Base-by-base conservation (phyloP, 2,329 filamentous ascomycete species). In the Beauveria sp. region DNA sequence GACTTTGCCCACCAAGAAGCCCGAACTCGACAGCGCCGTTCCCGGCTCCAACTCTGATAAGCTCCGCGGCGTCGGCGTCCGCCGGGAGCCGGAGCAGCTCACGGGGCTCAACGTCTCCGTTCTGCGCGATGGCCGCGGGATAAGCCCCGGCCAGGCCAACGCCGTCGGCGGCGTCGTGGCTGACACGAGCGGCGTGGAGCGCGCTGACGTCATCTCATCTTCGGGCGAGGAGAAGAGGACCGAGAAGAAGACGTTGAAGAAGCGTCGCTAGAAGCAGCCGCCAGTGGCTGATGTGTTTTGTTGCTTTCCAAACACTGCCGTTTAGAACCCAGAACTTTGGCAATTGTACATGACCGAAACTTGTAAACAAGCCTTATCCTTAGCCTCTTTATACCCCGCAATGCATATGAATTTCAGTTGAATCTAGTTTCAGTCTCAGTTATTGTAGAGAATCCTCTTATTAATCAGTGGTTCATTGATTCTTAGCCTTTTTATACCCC, bases 101-200 rank as follows among this genome's bases (percentile, higher is more conserved):
- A 51, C 24, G 18, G 52, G 59, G 20, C 52, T 51, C 10, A 22
- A 61, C 22, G 52, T 61, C 46, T 50, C 53, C 26, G 59, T 55
- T 7, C 24, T 61, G 46, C 59, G 59, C 26, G 59, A 55, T 41
- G 59, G 59, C 26, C 59, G 59, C 53, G 59, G 59, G 53, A 61
- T 61, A 57, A 57, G 53, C 20, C 59, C 40, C 46, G 59, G 53
- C 14, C 53, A 52, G 59, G 59, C 46, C 53, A 52, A 55, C 47
- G 59, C 53, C 40, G 54, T 61, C 37, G 59, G 59, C 40, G 53
- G 53, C 28, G 47, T 61, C 28, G 47, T 56, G 2, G 46, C 59
- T 18, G 28, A 57, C 26, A 46, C 24, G 37, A 28, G 34, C 12
- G 37, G 59, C 46, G 59, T 57, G 3, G 59, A 61, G 53, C 53